These are phyloP conservation scores for Kluyveromyces starmeri DNA, from an alignment of 805 yeast species.

Conservation along the genomic window DNA sequence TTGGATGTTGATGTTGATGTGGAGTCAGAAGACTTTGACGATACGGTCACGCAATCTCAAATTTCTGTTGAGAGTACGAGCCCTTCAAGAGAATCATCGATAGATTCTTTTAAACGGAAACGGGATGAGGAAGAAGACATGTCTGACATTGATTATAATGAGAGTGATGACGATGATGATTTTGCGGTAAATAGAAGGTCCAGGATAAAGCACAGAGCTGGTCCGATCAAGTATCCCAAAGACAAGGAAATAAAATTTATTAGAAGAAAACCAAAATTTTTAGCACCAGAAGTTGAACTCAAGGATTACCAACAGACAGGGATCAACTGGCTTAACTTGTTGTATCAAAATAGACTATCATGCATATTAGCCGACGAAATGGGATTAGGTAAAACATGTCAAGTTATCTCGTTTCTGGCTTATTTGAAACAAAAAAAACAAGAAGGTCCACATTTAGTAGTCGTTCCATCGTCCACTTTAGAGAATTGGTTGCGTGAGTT, in stretches of 20 bases:
- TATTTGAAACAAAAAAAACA: conserved; percentile 56
- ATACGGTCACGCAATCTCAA: conserved; percentile 12
- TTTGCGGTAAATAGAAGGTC: conserved; percentile 12
- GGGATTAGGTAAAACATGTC: conserved; percentile 97
- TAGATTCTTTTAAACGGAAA: conserved; percentile 11
- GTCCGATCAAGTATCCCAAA: conserved; percentile 7
- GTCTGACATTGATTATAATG: conserved; percentile 21
- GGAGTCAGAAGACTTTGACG: conserved; percentile 20
- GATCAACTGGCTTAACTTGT: conserved; percentile 78
- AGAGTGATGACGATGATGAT: conserved; percentile 21
- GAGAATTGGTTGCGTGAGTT: conserved; percentile 98
- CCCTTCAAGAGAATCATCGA: conserved; percentile 11
- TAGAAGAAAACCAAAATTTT: conserved; percentile 59
- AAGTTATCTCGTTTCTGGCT: conserved; percentile 87
- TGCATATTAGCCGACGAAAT: conserved; percentile 97
- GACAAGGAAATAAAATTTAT: conserved; percentile 36
- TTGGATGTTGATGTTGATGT: conserved; percentile 27
- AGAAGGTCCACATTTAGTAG: conserved; percentile 80
- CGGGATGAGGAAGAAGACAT: conserved; percentile 27
- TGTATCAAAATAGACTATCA: conserved; percentile 71
- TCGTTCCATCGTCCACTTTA: conserved; percentile 92
- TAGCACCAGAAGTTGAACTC: conserved; percentile 55
- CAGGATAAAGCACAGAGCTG: conserved; percentile 20
- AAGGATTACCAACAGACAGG: conserved; percentile 97
- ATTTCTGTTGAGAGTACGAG: conserved; percentile 13